phyloP scores from a whole-genome alignment of 371 early-diverging fungal species.

The Basidiobolus meristosporus region DNA sequence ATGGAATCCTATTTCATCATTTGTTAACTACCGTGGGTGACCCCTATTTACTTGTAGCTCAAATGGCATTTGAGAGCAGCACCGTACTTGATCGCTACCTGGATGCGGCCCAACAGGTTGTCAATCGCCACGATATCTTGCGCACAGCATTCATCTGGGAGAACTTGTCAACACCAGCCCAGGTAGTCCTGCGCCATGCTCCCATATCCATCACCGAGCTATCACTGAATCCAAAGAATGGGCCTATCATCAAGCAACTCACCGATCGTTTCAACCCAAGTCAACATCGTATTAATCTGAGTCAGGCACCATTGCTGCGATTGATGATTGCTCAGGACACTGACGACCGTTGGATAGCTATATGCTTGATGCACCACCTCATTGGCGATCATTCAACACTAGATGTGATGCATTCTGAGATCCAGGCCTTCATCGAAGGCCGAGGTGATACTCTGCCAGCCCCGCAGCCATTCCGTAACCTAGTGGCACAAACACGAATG shows the following conservation, averaged over 20 bases:
- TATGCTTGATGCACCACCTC: slow-evolving; percentile 3
- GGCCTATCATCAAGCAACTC: slow-evolving; percentile 2
- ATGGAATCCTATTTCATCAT: slow-evolving; percentile 6
- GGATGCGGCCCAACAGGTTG: slow-evolving; percentile 1
- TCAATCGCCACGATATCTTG: slow-evolving; percentile 4
- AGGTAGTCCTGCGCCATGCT: slow-evolving; percentile 3
- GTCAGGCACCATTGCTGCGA: slow-evolving; percentile 3
- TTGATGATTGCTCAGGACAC: slow-evolving; percentile 2
- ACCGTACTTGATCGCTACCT: slow-evolving; percentile 3
- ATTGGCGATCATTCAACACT: slow-evolving; percentile 4
- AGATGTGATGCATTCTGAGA: slow-evolving; percentile 2
- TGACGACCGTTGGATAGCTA: slow-evolving; percentile 2
- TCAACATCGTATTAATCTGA: slow-evolving; percentile 2
- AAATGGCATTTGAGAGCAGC: not conserved
- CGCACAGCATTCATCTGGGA: slow-evolving; percentile 3
- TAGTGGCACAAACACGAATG: slow-evolving; percentile 3
- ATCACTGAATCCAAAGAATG: slow-evolving; percentile 2
- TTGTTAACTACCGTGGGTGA: slow-evolving; percentile 3
- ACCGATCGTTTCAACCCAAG: not conserved
- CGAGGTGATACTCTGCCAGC: slow-evolving; percentile 1
- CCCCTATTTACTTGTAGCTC: not conserved
- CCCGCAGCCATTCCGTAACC: slow-evolving; percentile 5
- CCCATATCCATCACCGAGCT: not conserved
- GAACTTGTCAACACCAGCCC: slow-evolving; percentile 2
- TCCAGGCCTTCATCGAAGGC: slow-evolving; percentile 2